Conservation (phyloP, 2,329 filamentous ascomycete genomes). For the Alternaria infectoria region DNA sequence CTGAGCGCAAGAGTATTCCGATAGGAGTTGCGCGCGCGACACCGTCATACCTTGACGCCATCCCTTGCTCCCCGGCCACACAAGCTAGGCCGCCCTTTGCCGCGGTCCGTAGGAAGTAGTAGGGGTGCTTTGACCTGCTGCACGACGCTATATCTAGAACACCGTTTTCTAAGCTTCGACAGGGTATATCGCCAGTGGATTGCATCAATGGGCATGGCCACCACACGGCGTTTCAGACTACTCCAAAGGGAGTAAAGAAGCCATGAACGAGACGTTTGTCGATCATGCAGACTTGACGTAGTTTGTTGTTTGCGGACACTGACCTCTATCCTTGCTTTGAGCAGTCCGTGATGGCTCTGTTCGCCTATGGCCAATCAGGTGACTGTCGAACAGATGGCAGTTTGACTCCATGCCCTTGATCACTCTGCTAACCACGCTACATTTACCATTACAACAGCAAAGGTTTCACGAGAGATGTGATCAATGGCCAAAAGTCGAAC, state of each 20-base stretch:
- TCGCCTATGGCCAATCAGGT: conserved; percentile 48
- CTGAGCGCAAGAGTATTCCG: conserved; percentile 39
- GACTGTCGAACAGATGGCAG: conserved; percentile 38
- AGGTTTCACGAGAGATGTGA: conserved; percentile 36
- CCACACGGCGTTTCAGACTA: conserved; percentile 40
- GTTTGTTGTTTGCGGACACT: conserved; percentile 44
- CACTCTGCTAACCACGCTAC: conserved; percentile 45
- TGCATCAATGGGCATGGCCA: conserved; percentile 46
- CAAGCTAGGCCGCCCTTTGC: conserved; percentile 40
- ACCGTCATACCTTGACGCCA: conserved; percentile 34
- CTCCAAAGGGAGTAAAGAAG: conserved; percentile 34
- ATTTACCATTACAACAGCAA: conserved; percentile 41
- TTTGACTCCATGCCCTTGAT: conserved; percentile 45
- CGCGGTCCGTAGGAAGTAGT: conserved; percentile 38
- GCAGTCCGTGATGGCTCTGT: conserved; percentile 45
- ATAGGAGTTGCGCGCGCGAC: conserved; percentile 38
- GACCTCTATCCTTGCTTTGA: conserved; percentile 45
- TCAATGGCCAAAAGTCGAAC: conserved; percentile 43
- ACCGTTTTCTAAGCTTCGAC: conserved; percentile 32
- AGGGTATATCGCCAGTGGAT: conserved; percentile 34
- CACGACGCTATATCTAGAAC: conserved; percentile 42
- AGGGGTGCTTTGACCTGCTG: conserved; percentile 35
- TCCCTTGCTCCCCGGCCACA: conserved; percentile 45
- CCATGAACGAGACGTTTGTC: conserved; percentile 42
- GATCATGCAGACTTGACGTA: conserved; percentile 40